Conservation (phyloP, 495 filamentous ascomycete species). For the Bacidia gigantensis region DNA sequence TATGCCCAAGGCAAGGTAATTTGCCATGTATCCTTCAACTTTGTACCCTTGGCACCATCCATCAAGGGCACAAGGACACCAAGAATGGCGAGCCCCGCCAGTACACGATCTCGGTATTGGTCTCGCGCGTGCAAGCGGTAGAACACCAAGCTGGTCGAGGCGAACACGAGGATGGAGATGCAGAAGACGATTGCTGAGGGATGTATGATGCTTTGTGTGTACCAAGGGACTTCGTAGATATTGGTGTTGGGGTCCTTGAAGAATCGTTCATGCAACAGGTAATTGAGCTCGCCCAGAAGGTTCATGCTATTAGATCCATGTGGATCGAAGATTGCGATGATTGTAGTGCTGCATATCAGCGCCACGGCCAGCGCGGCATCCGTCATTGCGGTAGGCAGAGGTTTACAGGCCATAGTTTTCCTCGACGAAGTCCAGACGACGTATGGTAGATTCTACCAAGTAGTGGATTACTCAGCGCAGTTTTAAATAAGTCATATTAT, state of each 20-base stretch:
- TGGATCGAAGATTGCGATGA: background rate
- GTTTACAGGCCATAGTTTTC: background rate
- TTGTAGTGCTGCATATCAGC: background rate
- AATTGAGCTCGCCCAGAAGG: background rate
- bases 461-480: too few relatives aligned
- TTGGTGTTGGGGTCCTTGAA: background rate
- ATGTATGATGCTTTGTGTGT: background rate
- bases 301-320: too few relatives aligned
- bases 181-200: background rate
- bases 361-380: background rate
- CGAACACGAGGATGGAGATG: background rate
- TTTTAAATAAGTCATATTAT: too few relatives aligned
- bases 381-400: background rate
- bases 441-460: too few relatives aligned
- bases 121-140: too few relatives aligned
- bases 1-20: too few relatives aligned
- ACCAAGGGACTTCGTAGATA: background rate
- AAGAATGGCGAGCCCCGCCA: too few relatives aligned
- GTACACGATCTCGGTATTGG: too few relatives aligned
- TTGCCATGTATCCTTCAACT: too few relatives aligned
- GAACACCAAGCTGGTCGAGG: background rate
- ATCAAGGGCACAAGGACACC: too few relatives aligned
- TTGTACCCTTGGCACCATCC: too few relatives aligned
- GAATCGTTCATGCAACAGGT: background rate
- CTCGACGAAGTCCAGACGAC: too few relatives aligned